Percentiles rank a stretch among this genome's conserved stretches.
Evolutionary conservation across 768 basidiomycete genomes (phyloP).

Genomic region (Mrakia blollopis): DNA sequence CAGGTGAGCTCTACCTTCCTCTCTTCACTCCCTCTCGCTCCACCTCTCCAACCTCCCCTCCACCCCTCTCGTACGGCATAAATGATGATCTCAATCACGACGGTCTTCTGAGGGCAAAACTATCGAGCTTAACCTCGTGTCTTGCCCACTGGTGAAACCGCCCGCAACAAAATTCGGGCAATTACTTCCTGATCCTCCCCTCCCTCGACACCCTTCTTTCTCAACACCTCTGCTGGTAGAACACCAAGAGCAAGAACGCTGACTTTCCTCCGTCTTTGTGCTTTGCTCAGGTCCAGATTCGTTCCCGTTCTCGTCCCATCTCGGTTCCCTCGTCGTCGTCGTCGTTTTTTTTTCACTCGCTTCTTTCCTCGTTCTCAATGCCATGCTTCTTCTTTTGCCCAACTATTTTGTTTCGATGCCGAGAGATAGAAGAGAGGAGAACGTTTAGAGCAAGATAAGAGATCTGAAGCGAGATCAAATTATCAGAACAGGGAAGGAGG

Average conservation of each 20-base stretch:
- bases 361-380: background rate
- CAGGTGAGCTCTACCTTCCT: background rate
- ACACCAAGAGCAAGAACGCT: background rate
- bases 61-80: background rate
- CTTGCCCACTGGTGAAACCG: constrained; percentile 27
- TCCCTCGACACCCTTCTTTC: background rate
- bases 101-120: constrained; percentile 24
- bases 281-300: background rate
- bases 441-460: background rate
- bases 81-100: constrained; percentile 31
- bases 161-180: constrained; percentile 31
- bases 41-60: background rate
- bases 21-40: background rate
- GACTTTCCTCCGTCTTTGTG: background rate
- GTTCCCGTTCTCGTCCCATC: constrained; percentile 15
- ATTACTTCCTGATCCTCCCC: constrained; percentile 21
- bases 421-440: background rate
- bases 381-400: background rate
- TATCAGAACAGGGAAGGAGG: background rate
- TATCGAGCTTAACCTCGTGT: constrained; percentile 26
- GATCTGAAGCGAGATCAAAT: background rate
- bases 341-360: background rate
- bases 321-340: background rate
- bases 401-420: background rate
- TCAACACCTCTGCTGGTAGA: too few species aligned